Evolutionary conservation across 352 stramenopile species (phyloP).

Genomic region (Globisporangium alternatum): DNA sequence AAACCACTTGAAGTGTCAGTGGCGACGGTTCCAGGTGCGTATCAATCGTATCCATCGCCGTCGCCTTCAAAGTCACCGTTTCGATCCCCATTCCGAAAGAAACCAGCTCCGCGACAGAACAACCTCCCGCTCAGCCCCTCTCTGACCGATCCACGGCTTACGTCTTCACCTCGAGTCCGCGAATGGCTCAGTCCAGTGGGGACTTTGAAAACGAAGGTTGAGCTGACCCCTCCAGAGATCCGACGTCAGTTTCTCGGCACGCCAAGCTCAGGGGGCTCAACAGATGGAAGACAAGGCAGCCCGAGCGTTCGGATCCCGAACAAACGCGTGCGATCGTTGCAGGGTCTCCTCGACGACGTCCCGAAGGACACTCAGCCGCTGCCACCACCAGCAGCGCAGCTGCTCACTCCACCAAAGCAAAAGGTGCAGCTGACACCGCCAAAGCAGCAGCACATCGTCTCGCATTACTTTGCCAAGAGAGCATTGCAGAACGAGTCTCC

Average conservation of each 20-base stretch:
- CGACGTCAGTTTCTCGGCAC: constrained; percentile 23
- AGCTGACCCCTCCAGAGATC: constrained; percentile 28
- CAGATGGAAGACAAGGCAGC: constrained; percentile 20
- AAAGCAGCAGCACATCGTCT: constrained; percentile 30
- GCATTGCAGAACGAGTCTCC: constrained; percentile 11
- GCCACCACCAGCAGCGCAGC: not conserved
- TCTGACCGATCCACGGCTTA: constrained; percentile 18
- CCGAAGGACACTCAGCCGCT: constrained; percentile 28
- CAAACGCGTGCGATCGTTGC: constrained; percentile 77
- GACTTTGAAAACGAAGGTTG: constrained; percentile 29
- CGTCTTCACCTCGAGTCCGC: constrained; percentile 30
- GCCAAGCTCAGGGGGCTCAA: constrained; percentile 11
- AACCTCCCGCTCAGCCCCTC: constrained; percentile 21
- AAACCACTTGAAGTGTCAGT: constrained; percentile 44
- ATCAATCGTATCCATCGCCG: constrained; percentile 40
- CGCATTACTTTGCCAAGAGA: constrained; percentile 43
- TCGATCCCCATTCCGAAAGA: constrained; percentile 77
- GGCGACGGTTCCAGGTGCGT: constrained; percentile 36
- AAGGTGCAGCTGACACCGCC: constrained; percentile 3
- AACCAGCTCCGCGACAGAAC: constrained; percentile 33
- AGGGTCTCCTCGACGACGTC: constrained; percentile 71
- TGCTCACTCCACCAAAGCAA: constrained; percentile 16
- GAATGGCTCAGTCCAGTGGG: constrained; percentile 69
- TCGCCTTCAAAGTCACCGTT: constrained; percentile 68
- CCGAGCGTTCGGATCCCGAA: constrained; percentile 30